Conservation (phyloP, 768 basidiomycete species). For the Hypholoma sublateritium region DNA sequence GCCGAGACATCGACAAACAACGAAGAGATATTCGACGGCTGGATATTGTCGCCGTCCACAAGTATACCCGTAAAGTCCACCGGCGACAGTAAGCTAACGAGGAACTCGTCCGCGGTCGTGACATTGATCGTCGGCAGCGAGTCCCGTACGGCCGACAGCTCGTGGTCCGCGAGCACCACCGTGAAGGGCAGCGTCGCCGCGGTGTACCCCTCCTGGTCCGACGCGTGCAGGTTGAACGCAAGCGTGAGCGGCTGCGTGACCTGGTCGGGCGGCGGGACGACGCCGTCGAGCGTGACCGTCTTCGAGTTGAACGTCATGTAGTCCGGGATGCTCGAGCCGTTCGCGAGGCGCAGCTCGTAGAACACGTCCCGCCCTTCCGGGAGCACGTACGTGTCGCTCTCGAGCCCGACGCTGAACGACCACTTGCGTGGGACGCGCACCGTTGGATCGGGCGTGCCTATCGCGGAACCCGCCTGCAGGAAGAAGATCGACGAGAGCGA, state of each 20-base stretch:
- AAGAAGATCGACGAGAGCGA: constrained; percentile 78
- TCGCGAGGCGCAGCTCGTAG: constrained; percentile 62
- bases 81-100: constrained; percentile 49
- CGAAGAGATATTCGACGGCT: constrained; percentile 53
- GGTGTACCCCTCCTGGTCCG: constrained; percentile 73
- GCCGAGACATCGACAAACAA: constrained; percentile 60
- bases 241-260: constrained; percentile 41
- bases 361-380: constrained; percentile 40
- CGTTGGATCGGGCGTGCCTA: constrained; percentile 48
- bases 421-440: constrained; percentile 77
- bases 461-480: constrained; percentile 57
- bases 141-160: constrained; percentile 49
- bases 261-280: constrained; percentile 53
- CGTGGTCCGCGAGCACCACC: constrained; percentile 66
- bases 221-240: constrained; percentile 61
- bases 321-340: constrained; percentile 69
- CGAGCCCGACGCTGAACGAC: constrained; percentile 90
- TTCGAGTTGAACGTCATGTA: constrained; percentile 75
- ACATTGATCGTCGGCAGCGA: constrained; percentile 70
- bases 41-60: constrained; percentile 60
- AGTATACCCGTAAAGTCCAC: constrained; percentile 63
- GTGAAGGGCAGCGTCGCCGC: constrained; percentile 60
- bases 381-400: constrained; percentile 58
- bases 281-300: constrained; percentile 76
- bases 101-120: constrained; percentile 55